Percentiles rank a stretch among this genome's conserved stretches.
These are phyloP conservation scores for Leccinum subrobustum DNA, from an alignment of 1,284 basidiomycete species.

Conservation along the genomic window DNA sequence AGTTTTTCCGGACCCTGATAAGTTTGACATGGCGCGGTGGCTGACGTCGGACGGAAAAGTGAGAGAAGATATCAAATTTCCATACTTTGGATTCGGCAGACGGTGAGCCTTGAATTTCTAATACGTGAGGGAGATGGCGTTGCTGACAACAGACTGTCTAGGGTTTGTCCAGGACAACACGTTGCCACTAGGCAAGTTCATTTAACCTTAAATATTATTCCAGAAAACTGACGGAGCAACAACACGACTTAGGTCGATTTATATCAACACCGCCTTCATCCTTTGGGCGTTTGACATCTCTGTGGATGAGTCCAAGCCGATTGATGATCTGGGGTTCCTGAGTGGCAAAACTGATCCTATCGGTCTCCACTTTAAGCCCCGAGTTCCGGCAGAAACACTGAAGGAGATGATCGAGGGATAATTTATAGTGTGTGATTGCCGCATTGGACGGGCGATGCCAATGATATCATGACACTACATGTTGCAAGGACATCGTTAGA, in stretches of 20 bases:
- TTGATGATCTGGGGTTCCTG: not conserved
- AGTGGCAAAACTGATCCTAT: not conserved
- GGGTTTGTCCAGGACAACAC: slow-evolving; percentile 19
- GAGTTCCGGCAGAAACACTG: not conserved
- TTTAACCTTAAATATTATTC: too few species aligned
- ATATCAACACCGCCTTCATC: too few species aligned
- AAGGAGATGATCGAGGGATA: not conserved
- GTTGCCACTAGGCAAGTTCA: slow-evolving; percentile 11
- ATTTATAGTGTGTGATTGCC: not conserved
- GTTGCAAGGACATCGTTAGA: not conserved
- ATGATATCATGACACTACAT: not conserved
- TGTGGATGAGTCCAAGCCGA: too few species aligned
- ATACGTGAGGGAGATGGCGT: too few species aligned
- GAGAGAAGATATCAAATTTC: slow-evolving; percentile 10
- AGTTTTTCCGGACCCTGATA: slow-evolving; percentile 12
- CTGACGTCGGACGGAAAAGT: slow-evolving; percentile 6
- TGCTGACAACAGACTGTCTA: not conserved
- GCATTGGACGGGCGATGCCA: not conserved
- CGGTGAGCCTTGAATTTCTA: slow-evolving; percentile 2
- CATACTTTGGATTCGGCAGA: slow-evolving; percentile 16
- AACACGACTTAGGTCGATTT: not conserved
- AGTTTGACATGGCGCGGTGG: slow-evolving; percentile 13
- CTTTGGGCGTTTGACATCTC: too few species aligned
- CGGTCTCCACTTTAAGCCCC: not conserved
- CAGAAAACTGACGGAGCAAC: not conserved